Percentiles rank a stretch among this genome's conserved stretches.
phyloP scores from a whole-genome alignment of 2,329 filamentous ascomycete genomes.

The Claviceps africana region DNA sequence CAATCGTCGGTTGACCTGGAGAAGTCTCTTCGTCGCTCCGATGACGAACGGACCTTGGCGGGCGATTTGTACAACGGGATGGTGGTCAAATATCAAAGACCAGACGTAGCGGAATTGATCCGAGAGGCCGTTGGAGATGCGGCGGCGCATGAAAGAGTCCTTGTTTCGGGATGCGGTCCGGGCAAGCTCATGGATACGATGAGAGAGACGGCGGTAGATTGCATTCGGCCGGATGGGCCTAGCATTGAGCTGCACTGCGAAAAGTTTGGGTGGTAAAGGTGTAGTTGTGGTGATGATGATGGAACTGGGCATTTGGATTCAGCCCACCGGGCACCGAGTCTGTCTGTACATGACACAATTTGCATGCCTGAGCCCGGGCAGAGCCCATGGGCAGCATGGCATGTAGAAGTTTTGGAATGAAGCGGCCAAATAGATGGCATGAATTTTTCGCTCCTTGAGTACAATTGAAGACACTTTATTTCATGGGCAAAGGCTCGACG shows the following conservation, averaged over 20 bases:
- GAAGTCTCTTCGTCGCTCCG: slow-evolving; percentile 7
- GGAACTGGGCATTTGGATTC: too few species aligned
- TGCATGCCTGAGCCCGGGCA: too few species aligned
- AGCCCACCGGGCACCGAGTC: too few species aligned
- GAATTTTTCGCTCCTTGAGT: too few species aligned
- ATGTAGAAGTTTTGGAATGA: too few species aligned
- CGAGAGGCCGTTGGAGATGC: slow-evolving; percentile 16
- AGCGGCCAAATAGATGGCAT: too few species aligned
- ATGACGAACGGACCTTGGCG: slow-evolving; percentile 8
- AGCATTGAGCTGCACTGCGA: slow-evolving; percentile 35
- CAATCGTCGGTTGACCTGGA: slow-evolving; percentile 6
- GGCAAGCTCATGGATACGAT: slow-evolving; percentile 26
- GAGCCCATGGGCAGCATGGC: too few species aligned
- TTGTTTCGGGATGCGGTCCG: slow-evolving; percentile 34
- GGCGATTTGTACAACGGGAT: slow-evolving; percentile 7
- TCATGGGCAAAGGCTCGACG: too few species aligned
- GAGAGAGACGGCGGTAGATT: slow-evolving; percentile 25
- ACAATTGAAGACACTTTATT: too few species aligned
- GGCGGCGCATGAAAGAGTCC: slow-evolving; percentile 18
- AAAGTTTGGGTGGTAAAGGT: slow-evolving; percentile 29
- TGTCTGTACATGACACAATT: too few species aligned
- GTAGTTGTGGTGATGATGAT: neutral
- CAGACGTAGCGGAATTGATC: slow-evolving; percentile 24
- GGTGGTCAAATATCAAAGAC: slow-evolving; percentile 19
- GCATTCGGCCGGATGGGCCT: slow-evolving; percentile 26